Conservation (phyloP, 371 early-diverging fungal genomes). For the Rhizopus microsporus region DNA sequence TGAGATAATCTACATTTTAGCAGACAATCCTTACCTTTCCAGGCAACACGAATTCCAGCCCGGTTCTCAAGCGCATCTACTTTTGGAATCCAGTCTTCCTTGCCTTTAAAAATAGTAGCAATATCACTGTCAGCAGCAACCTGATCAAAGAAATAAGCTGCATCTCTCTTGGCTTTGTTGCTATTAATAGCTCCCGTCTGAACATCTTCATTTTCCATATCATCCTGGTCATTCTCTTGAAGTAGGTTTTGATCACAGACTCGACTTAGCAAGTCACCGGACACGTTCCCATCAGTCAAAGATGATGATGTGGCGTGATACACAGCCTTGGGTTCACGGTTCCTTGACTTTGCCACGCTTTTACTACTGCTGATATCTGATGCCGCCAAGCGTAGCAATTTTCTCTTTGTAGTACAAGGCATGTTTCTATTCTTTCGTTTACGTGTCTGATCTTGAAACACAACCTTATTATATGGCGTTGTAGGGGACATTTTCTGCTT, state of each 20-base stretch:
- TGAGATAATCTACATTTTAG: not conserved
- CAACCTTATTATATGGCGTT: not conserved
- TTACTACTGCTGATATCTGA: not conserved
- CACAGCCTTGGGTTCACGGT: no score
- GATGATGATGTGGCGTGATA: not conserved
- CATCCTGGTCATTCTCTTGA: not conserved
- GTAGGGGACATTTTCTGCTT: not conserved
- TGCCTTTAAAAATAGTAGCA: slow-evolving; percentile 10
- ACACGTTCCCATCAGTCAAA: not conserved
- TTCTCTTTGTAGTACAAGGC: slow-evolving; percentile 11
- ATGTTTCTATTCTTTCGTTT: slow-evolving; percentile 4
- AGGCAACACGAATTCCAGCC: slow-evolving; percentile 24
- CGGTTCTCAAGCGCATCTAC: slow-evolving; percentile 25
- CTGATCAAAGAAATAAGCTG: slow-evolving; percentile 24
- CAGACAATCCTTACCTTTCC: slow-evolving; percentile 27
- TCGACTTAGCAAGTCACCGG: not conserved
- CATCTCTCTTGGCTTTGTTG: slow-evolving; percentile 26
- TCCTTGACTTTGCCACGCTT: not conserved
- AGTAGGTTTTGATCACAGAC: not conserved
- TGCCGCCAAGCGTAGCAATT: slow-evolving; percentile 3
- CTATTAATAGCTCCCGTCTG: not conserved
- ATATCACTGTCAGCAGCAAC: slow-evolving; percentile 20
- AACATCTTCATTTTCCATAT: not conserved
- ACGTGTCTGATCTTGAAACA: slow-evolving; percentile 4
- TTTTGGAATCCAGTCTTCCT: slow-evolving; percentile 32